Percentiles rank a stretch among this genome's conserved stretches.
Evolutionary conservation across 225 moss, liverwort and hornwort species (phyloP).

Genomic region (Bryum argenteum): DNA sequence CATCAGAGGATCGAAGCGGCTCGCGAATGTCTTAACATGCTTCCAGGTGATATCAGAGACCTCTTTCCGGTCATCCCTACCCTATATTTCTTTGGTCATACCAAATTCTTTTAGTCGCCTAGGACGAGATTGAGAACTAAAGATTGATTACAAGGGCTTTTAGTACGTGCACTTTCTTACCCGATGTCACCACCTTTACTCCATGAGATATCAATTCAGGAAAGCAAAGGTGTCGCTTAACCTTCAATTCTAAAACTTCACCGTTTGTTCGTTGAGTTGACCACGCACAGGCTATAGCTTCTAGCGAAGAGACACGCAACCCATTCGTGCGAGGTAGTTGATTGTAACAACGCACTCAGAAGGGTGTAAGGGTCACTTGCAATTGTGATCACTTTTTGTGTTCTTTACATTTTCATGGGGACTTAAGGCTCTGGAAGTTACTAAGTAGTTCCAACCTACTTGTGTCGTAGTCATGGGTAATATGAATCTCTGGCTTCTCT

Average conservation of each 20-base stretch:
- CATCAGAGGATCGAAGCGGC: slow-evolving; percentile 83
- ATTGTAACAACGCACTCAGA: slow-evolving; percentile 3
- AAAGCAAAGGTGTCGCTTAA: slow-evolving; percentile 5
- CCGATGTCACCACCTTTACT: slow-evolving; percentile 5
- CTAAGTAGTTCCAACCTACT: neutral
- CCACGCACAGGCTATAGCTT: slow-evolving; percentile 69
- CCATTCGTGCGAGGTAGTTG: slow-evolving; percentile 71
- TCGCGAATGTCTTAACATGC: slow-evolving; percentile 81
- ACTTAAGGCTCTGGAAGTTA: slow-evolving; percentile 1
- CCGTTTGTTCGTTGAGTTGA: slow-evolving; percentile 30
- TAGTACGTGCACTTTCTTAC: neutral
- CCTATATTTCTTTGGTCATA: neutral
- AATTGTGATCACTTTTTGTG: neutral
- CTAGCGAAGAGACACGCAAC: slow-evolving; percentile 77
- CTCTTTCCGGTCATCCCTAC: slow-evolving; percentile 5
- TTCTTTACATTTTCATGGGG: slow-evolving; percentile 7
- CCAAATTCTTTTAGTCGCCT: slow-evolving; percentile 15
- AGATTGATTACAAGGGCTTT: neutral
- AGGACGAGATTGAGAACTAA: neutral
- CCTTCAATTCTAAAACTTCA: slow-evolving; percentile 25
- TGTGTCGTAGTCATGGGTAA: neutral
- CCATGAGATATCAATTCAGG: slow-evolving; percentile 16
- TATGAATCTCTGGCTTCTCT: neutral
- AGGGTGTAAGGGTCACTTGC: neutral
- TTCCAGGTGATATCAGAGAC: slow-evolving; percentile 65